Base-by-base conservation (phyloP, 805 yeast genomes). In the Ogataea angusta region DNA sequence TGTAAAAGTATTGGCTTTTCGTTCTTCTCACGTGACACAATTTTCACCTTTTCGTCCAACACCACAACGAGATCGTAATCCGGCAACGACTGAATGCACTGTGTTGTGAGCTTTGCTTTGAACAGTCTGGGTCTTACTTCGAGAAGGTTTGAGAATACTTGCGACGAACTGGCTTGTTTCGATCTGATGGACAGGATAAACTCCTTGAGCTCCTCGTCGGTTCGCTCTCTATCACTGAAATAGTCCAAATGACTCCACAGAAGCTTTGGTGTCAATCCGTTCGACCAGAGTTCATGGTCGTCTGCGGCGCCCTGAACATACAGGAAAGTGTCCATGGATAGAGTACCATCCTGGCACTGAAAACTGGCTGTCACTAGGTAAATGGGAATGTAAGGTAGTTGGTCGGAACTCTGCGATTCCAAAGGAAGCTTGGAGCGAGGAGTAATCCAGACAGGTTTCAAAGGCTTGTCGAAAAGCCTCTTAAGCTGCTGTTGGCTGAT, bases 261-360 rank as follows among this genome's bases (percentile, higher is more conserved):
- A 19, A 75, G 35, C 0, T 53, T 51, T 0, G 90, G 78, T 1
- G 69, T 72, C 22, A 87, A 59, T 0, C 70, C 64, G 4, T 73
- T 67, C 0, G 82, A 74, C 97, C 96, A 89, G 9, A 82, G 66
- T 53, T 89, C 97, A 57, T 89, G 95, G 53, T 90, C 96, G 60
- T 89, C 97, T 0, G 93, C 96, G 0, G 96, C 93, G 1, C 97
- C 97, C 60, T 88, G 96, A 1, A 88, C 85, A 55, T 89, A 89
- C 0, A 71, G 62, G 48, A 64, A 81, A 0, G 79, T 82, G 7
- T 59, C 44, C 34, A 70, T 51, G 34, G 64, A 63, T 36, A 66
- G 70, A 6, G 65, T 62, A 6, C 85, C 87, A 57, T 80, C 86
- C 48, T 77, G 82, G 14, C 72, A 75, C 55, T 68, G 69, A 41